Percentiles rank a stretch among this genome's conserved stretches.
These are phyloP conservation scores for Flaveria brownii DNA, from an alignment of 129 eudicot species.

Conservation along the genomic window DNA sequence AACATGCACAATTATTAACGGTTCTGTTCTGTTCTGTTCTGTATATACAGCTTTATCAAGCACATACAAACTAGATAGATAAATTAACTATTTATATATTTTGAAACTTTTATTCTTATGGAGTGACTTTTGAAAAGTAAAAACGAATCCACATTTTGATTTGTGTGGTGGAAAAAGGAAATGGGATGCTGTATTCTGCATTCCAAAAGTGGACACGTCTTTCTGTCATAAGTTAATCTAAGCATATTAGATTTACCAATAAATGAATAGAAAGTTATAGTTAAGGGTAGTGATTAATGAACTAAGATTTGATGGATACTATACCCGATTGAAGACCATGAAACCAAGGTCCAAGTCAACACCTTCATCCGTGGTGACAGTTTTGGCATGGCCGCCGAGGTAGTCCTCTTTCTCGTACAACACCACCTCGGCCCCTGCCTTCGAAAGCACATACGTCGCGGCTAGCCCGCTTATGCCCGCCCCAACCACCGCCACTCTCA, in stretches of 20 bases:
- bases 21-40: no score
- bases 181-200: slow-evolving; percentile 3
- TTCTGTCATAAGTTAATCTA: no score
- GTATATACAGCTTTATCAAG: no score
- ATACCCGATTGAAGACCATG: slow-evolving; percentile 89
- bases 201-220: neutral
- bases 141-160: neutral
- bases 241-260: no score
- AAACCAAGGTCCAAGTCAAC: slow-evolving; percentile 74
- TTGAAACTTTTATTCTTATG: no score
- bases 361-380: slow-evolving; percentile 52
- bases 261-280: no score
- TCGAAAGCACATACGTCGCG: slow-evolving; percentile 65
- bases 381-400: slow-evolving; percentile 91
- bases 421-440: slow-evolving; percentile 67
- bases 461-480: slow-evolving; percentile 82
- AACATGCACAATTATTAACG: no score
- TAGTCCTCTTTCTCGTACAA: slow-evolving; percentile 78
- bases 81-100: no score
- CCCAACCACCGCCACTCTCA: slow-evolving; percentile 93
- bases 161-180: slow-evolving; percentile 22
- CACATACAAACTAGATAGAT: no score
- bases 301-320: neutral
- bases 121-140: neutral
- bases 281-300: no score